Evolutionary conservation across 148 eudicot species (phyloP), one percentile per base, ranked within the genome.

Genomic region (Limonium bicolor): DNA sequence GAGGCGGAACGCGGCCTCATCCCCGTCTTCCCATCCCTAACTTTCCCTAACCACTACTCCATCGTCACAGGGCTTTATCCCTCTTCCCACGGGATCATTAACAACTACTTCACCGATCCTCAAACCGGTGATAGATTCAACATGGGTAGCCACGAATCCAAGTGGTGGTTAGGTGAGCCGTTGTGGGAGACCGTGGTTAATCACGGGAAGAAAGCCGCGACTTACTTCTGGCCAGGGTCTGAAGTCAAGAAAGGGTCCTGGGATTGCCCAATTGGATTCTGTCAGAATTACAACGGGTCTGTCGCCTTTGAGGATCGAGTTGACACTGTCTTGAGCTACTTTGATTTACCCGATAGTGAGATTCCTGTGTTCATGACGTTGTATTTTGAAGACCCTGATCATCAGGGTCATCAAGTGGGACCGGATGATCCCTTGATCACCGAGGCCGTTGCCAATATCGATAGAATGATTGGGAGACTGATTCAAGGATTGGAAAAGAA

Each of bases 321-420:
- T 7, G 80, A 82, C 67, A 58, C 77, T 0, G 45, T 87, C 15
- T 51, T 87, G 31, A 29, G 58, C 14, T 87, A 82, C 50, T 87
- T 87, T 53, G 88, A 82, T 71, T 26, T 68, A 59, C 61, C 68
- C 3, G 48, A 18, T 35, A 45, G 50, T 32, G 85, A 82, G 3
- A 66, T 87, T 42, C 94, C 94, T 27, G 62, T 50, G 8, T 82
- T 87, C 36, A 78, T 87, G 75, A 78, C 88, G 1, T 59, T 87
- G 50, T 87, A 87, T 62, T 87, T 87, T 36, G 96, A 87, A 64
- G 94, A 82, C 38, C 96, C 94, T 4, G 94, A 87, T 73, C 85
- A 82, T 56, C 94, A 87, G 72, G 96, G 96, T 28, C 96, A 87
- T 41, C 57, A 64, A 29, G 88, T 82, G 6, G 96, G 96, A 0